Percentiles rank a stretch among this genome's conserved stretches.
These are phyloP conservation scores for Singerocomus rubriflavus DNA, from an alignment of 1,284 basidiomycete species.

Conservation along the genomic window DNA sequence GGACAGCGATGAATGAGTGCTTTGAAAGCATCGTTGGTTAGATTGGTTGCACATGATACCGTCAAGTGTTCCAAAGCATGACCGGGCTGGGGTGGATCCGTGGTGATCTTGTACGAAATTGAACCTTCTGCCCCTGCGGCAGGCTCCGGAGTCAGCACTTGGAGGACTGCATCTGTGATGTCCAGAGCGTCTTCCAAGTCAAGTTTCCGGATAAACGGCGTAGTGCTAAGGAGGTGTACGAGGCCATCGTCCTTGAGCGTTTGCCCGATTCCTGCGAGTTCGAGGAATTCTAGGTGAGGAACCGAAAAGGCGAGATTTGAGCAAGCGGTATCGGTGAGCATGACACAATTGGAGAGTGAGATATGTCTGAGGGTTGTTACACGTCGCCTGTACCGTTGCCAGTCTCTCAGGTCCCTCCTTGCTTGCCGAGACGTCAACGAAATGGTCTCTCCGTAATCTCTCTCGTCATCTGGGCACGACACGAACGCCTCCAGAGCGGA, in stretches of 20 bases:
- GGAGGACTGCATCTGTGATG: conserved; percentile 72
- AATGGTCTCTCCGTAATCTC: conserved; percentile 38
- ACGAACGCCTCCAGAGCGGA: conserved; percentile 73
- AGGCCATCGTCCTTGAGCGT: conserved; percentile 70
- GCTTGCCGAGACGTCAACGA: conserved; percentile 59
- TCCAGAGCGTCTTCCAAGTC: conserved; percentile 83
- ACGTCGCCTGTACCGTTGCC: conserved; percentile 52
- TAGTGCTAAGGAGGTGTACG: conserved; percentile 67
- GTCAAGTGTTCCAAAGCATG: conserved; percentile 70
- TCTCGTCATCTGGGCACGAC: conserved; percentile 44
- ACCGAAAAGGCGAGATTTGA: conserved; percentile 69
- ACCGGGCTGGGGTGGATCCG: conserved; percentile 43
- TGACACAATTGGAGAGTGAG: conserved; percentile 69
- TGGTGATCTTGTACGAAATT: conserved; percentile 2
- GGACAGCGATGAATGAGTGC: conserved; percentile 64
- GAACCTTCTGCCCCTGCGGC: background rate
- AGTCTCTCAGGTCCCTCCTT: conserved; percentile 56
- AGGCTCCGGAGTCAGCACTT: conserved; percentile 55
- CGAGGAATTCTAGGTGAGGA: conserved; percentile 76
- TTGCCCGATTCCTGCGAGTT: conserved; percentile 76
- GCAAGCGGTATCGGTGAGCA: conserved; percentile 74
- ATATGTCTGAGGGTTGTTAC: conserved; percentile 77
- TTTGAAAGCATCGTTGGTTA: conserved; percentile 64
- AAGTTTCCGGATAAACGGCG: conserved; percentile 67
- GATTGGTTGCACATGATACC: conserved; percentile 62